phyloP scores from a whole-genome alignment of 805 yeast species.

The Suhomyces sp. region DNA sequence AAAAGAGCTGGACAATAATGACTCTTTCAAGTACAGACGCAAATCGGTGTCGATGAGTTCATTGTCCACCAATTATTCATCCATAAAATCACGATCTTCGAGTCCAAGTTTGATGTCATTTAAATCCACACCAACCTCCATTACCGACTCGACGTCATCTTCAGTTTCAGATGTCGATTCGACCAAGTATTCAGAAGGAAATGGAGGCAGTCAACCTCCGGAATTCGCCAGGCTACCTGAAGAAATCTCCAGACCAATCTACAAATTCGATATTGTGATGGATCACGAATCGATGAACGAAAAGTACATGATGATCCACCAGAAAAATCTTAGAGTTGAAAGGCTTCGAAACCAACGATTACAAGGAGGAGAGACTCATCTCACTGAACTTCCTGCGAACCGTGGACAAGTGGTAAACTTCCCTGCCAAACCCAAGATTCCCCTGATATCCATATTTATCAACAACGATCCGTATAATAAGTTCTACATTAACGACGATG shows the following conservation, averaged over 20 bases:
- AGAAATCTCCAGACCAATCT: constrained; percentile 43
- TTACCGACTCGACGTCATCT: constrained; percentile 34
- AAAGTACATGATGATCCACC: constrained; percentile 21
- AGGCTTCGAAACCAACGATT: neutral
- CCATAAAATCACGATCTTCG: constrained; percentile 30
- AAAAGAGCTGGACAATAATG: constrained; percentile 4
- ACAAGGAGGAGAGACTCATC: neutral
- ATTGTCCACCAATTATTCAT: constrained; percentile 31
- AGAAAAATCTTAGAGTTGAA: constrained; percentile 4
- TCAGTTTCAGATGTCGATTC: constrained; percentile 31
- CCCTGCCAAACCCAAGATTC: constrained; percentile 25
- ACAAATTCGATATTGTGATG: constrained; percentile 44
- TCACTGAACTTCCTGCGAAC: neutral
- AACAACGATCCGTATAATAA: constrained; percentile 25
- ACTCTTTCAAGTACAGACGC: constrained; percentile 12
- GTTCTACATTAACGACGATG: constrained; percentile 32
- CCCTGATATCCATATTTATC: constrained; percentile 29
- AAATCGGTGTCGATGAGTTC: constrained; percentile 37
- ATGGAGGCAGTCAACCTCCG: constrained; percentile 22
- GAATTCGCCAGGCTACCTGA: constrained; percentile 43
- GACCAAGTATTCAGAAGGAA: neutral
- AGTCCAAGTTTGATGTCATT: constrained; percentile 39
- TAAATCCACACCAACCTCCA: constrained; percentile 35
- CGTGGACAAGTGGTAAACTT: constrained; percentile 6
- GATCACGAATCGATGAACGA: constrained; percentile 41